phyloP scores from a whole-genome alignment of 2,329 filamentous ascomycete species.

The Ascosphaera aggregata region DNA sequence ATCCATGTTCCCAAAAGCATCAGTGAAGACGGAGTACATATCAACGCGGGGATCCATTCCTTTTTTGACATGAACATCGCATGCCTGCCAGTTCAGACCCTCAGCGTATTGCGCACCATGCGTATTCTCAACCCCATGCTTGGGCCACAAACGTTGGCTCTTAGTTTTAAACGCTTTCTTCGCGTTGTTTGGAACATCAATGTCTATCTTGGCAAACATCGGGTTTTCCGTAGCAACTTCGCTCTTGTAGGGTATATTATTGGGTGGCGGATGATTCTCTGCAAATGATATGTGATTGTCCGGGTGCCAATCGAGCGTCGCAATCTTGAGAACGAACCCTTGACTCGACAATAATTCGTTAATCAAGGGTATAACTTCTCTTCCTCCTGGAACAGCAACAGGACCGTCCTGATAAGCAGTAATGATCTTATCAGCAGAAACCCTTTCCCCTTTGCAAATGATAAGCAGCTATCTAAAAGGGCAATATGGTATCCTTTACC shows the following conservation, averaged over 20 bases:
- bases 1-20: slow-evolving; percentile 39
- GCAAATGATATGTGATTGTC: slow-evolving; percentile 70
- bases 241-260: slow-evolving; percentile 45
- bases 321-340: slow-evolving; percentile 46
- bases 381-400: slow-evolving; percentile 57
- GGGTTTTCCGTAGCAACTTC: slow-evolving; percentile 32
- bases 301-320: slow-evolving; percentile 89
- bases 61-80: slow-evolving; percentile 56
- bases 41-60: slow-evolving; percentile 52
- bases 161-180: slow-evolving; percentile 37
- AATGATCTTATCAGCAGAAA: too few relatives aligned
- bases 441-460: too few relatives aligned
- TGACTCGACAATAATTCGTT: slow-evolving; percentile 51
- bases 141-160: slow-evolving; percentile 58
- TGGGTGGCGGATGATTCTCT: slow-evolving; percentile 40
- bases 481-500: too few relatives aligned
- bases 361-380: slow-evolving; percentile 43
- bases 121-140: slow-evolving; percentile 62
- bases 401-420: slow-evolving; percentile 46
- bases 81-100: slow-evolving; percentile 35
- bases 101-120: slow-evolving; percentile 49
- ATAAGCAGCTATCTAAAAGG: too few relatives aligned
- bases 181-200: too few relatives aligned
- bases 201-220: slow-evolving; percentile 16
- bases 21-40: slow-evolving; percentile 85